A percentile compares a stretch with the other conserved stretches of the same genome.
These are phyloP conservation scores for Bruguiera sexangula DNA, from an alignment of 345 rosid species.

Conservation along the genomic window DNA sequence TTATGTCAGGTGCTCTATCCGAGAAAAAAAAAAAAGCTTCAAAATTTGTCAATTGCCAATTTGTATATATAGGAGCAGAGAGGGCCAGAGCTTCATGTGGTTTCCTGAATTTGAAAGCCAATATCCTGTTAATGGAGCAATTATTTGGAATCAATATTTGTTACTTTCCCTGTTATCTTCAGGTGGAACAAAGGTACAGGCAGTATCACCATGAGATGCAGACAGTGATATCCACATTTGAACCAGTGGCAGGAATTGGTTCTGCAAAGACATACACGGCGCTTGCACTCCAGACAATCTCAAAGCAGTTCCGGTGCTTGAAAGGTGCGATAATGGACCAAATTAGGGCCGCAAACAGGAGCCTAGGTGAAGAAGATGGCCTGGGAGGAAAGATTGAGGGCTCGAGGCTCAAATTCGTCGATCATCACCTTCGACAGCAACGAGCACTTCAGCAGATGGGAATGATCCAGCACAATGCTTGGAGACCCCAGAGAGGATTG, in stretches of 20 bases:
- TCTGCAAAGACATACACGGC: constrained; percentile 91
- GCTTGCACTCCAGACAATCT: constrained; percentile 84
- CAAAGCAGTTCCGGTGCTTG: constrained; percentile 88
- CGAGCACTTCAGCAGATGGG: constrained; percentile 94
- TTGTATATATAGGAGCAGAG: background rate
- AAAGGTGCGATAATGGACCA: constrained; percentile 86
- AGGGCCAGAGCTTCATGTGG: background rate
- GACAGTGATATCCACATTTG: constrained; percentile 75
- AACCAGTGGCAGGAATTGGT: constrained; percentile 82
- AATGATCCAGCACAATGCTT: constrained; percentile 97
- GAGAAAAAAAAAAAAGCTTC: background rate
- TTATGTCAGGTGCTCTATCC: background rate
- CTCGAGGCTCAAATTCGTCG: constrained; percentile 87
- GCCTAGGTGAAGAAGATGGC: constrained; percentile 80
- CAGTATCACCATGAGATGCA: constrained; percentile 97
- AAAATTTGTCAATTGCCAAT: background rate
- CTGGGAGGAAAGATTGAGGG: constrained; percentile 70
- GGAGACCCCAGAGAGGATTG: constrained; percentile 99
- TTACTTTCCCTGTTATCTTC: constrained; percentile 3
- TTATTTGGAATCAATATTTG: background rate
- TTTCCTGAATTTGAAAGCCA: background rate
- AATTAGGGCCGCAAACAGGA: constrained; percentile 77
- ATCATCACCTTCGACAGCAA: constrained; percentile 88
- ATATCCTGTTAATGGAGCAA: background rate
- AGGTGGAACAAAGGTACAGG: constrained; percentile 98